phyloP scores from a whole-genome alignment of 768 basidiomycete species.

The Lentinula sp. region DNA sequence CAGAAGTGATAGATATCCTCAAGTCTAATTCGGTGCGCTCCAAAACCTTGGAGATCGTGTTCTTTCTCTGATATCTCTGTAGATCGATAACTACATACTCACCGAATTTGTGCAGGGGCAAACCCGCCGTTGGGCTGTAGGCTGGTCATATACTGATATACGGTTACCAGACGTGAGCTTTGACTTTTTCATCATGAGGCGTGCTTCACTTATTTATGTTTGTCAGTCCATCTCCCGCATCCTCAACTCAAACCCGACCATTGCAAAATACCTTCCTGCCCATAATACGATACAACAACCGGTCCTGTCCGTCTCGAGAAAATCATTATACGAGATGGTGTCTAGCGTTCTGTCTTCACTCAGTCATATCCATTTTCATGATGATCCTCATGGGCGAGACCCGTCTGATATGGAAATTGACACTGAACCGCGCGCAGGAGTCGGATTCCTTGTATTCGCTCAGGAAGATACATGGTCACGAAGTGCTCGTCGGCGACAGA shows the following conservation, averaged over 20 bases:
- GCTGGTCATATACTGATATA: slow-evolving; percentile 67
- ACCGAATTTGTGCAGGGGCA: slow-evolving; percentile 81
- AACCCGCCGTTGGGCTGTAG: slow-evolving; percentile 89
- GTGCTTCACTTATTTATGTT: neutral
- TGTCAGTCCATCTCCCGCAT: slow-evolving; percentile 27
- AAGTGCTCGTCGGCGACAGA: slow-evolving; percentile 47
- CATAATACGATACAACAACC: slow-evolving; percentile 50
- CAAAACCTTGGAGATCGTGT: neutral
- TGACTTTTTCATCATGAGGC: neutral
- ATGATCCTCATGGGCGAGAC: slow-evolving; percentile 7
- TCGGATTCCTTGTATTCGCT: slow-evolving; percentile 20
- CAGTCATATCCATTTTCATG: slow-evolving; percentile 12
- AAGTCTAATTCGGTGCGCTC: slow-evolving; percentile 27
- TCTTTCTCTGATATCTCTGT: neutral
- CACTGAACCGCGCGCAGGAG: slow-evolving; percentile 4
- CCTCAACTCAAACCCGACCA: slow-evolving; percentile 27
- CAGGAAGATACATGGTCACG: slow-evolving; percentile 62
- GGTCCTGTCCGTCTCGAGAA: slow-evolving; percentile 12
- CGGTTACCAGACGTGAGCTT: slow-evolving; percentile 74
- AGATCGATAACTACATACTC: slow-evolving; percentile 87
- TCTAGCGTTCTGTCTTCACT: slow-evolving; percentile 26
- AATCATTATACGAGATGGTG: slow-evolving; percentile 17
- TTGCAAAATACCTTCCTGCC: slow-evolving; percentile 50
- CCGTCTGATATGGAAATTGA: slow-evolving; percentile 6
- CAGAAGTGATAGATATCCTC: slow-evolving; percentile 51